Evolutionary conservation across 139 green algal genomes (phyloP), one percentile per base, ranked within the genome.

Genomic region (Mesotaenium endlicherianum): DNA sequence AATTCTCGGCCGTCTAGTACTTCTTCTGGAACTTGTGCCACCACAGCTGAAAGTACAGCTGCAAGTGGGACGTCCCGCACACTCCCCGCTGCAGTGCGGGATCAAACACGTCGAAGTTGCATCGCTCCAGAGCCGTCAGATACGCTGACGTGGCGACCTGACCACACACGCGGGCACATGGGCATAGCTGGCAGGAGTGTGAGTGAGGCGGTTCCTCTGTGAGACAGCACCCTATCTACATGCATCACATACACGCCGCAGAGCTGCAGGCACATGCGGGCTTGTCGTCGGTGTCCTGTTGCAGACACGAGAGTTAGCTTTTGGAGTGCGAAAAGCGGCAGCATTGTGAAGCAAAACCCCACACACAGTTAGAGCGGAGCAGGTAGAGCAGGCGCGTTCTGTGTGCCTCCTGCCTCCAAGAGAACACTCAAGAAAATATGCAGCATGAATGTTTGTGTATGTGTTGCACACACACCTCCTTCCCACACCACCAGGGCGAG

Each of bases 91-190:
- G 16, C 3, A 86, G 70, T 14, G n/a, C 2, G 3, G 40, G 40
- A 14, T 84, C 30, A n/a, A 86, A 83, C 14, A 86, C 44, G 85
- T 86, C 30, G 45, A 86, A 86, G 26, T 70, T 70, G 20, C 64
- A 70, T 3, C 43, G 38, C 70, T 86, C 70, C 5, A 86, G 70
- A 6, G 79, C 14, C 20, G 42, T 41, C 2, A 86, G 79, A 20
- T 82, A 86, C n/a, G 40, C 16, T 3, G 30, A 70, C 20, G 26
- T 20, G 26, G 79, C 70, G 6, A 86, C 77, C 60, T 72, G 60
- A 36, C 41, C 8, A 5, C 6, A 38, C 6, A 72, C 8, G 43
- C 11, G 36, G 36, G 17, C 60, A 64, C 26, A 64, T 72, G 8
- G 5, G 41, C 41, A 72, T 72, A 68, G 42, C 5, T 11, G 36